Evolutionary conservation across 2,329 filamentous ascomycete genomes (phyloP), one percentile per base, ranked within the genome.

Genomic region (Parafenestella ontariensis): DNA sequence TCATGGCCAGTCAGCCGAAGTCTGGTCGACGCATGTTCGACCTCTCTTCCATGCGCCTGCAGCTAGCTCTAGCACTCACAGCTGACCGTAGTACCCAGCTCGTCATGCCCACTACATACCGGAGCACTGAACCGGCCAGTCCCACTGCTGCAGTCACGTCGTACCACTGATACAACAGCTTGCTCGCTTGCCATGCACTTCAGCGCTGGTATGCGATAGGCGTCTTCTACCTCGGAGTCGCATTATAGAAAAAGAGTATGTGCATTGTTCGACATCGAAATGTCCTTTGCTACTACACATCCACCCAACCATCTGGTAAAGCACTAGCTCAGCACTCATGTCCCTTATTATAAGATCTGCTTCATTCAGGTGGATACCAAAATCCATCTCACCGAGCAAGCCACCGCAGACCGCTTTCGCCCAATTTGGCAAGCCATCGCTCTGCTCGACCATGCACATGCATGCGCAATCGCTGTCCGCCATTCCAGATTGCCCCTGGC

Each of bases 21-120:
- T 37, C n/a, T 33, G 23, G 20, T 40, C 17, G 42, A 52, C 54
- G 52, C 62, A 59, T 64, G 52, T 59, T 58, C 51, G 49, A 60
- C 56, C 52, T 37, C 36, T 54, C 52, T 50, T 49, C 55, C 36
- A 46, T 40, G 49, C 54, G 34, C 51, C 61, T 61, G 62, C 62
- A 58, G 52, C 60, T 65, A 61, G 47, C 31, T 31, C 26, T 57
- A 41, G 46, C 41, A 20, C 41, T 24, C 41, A 9, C 24, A 15
- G 17, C 41, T 43, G 23, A 24, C 41, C 41, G 13, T 13, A n/a
- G 20, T 42, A 42, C 15, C 37, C 34, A 42, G 23, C 31, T 36
- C 26, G 13, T 17, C 34, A 34, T 41, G 20, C 36, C 31, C 10
- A 21, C 21, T 17, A 6, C 13, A 17, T 28, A n/a, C 21, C 13